phyloP scores from a whole-genome alignment of 805 yeast genomes.

The Starmerella apicola region DNA sequence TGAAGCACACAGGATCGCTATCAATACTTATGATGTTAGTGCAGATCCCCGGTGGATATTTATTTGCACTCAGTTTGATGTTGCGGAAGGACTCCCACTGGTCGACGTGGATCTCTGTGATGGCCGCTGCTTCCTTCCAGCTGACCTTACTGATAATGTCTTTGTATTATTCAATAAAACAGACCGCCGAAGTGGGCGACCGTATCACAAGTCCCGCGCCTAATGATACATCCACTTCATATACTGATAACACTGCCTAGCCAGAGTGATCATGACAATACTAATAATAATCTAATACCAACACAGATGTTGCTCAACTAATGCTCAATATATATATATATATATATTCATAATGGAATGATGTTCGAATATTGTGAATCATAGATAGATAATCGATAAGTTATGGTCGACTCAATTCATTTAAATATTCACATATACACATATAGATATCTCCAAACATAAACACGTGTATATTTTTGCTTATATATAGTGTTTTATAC shows the following conservation, averaged over 20 bases:
- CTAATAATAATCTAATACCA: no score
- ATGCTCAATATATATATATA: no score
- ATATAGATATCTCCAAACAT: no score
- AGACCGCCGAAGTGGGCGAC: slow-evolving; percentile 4
- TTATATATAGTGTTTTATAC: no score
- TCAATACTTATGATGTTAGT: slow-evolving; percentile 71
- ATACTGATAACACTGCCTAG: no score
- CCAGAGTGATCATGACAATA: no score
- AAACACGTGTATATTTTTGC: no score
- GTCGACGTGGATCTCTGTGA: slow-evolving; percentile 77
- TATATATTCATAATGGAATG: no score
- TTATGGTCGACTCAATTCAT: no score
- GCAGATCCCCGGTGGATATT: slow-evolving; percentile 81
- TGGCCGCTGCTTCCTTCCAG: slow-evolving; percentile 60
- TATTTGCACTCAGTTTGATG: slow-evolving; percentile 64
- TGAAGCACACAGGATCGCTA: slow-evolving; percentile 69
- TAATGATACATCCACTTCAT: background rate
- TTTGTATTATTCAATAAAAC: slow-evolving; percentile 31
- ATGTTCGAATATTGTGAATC: no score
- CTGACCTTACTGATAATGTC: slow-evolving; percentile 51
- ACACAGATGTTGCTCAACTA: no score
- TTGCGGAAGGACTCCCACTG: slow-evolving; percentile 65
- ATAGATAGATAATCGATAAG: background rate
- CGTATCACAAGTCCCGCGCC: slow-evolving; percentile 4
- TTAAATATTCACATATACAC: no score